These are phyloP conservation scores for Oenanthe sinensis DNA, from an alignment of 129 eudicot species.

Conservation along the genomic window DNA sequence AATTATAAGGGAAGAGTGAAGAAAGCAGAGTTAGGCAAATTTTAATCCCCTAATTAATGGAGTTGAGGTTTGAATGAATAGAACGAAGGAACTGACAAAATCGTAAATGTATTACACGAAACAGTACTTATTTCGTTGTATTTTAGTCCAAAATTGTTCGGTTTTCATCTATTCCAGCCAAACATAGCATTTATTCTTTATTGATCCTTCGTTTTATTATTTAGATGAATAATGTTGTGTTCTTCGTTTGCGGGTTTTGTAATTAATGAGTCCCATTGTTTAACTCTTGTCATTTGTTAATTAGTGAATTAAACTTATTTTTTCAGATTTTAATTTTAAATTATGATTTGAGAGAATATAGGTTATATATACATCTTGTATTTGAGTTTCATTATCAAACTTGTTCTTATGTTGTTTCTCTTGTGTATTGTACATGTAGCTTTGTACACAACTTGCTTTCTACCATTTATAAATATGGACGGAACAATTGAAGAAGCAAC, in stretches of 20 bases:
- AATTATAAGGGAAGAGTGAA: too few species aligned
- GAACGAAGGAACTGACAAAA: too few species aligned
- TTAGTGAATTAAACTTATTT: too few species aligned
- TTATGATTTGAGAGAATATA: neutral
- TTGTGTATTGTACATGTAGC: neutral
- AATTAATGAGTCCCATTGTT: neutral
- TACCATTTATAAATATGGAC: conserved; percentile 15
- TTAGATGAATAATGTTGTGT: neutral
- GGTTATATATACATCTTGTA: neutral
- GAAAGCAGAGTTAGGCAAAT: too few species aligned
- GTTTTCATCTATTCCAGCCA: too few species aligned
- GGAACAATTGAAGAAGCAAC: conserved; percentile 19
- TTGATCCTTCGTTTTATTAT: neutral
- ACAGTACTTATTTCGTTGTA: neutral
- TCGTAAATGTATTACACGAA: too few species aligned
- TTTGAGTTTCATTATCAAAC: neutral
- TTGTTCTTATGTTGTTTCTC: neutral
- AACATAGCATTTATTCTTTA: too few species aligned
- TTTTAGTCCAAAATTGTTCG: too few species aligned
- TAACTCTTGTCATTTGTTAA: neutral
- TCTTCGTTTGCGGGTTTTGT: too few species aligned
- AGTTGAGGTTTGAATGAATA: too few species aligned
- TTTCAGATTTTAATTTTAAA: neutral
- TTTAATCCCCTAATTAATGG: too few species aligned
- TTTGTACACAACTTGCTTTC: neutral